These are phyloP conservation scores for Termitomyces sp. DNA, from an alignment of 768 basidiomycete genomes.

Conservation along the genomic window DNA sequence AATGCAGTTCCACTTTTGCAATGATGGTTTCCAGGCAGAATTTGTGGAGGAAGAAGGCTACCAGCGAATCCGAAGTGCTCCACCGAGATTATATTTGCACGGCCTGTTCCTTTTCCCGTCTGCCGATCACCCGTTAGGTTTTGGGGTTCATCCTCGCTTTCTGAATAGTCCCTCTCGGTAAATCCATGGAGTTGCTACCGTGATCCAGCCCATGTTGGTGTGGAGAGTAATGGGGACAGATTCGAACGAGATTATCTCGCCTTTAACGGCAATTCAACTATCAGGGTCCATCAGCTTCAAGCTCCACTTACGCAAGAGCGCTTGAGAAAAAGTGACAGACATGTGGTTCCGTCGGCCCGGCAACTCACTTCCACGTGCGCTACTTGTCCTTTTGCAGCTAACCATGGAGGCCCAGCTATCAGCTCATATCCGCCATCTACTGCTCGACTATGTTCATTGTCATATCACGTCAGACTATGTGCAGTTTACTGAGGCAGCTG, in stretches of 20 bases:
- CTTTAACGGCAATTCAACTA: too few species aligned
- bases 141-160: not conserved
- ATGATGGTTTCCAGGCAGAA: slow-evolving; percentile 9
- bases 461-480: slow-evolving; percentile 56
- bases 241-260: not conserved
- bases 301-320: not conserved
- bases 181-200: not conserved
- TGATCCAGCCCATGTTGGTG: not conserved
- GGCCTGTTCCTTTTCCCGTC: not conserved
- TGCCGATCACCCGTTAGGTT: not conserved
- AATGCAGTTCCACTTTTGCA: not conserved
- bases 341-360: not conserved
- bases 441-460: slow-evolving; percentile 46
- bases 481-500: slow-evolving; percentile 44
- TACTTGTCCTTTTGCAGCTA: not conserved
- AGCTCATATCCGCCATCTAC: slow-evolving; percentile 47
- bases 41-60: not conserved
- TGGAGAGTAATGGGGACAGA: not conserved
- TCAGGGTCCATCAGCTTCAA: not conserved
- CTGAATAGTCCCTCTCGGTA: not conserved
- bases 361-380: not conserved
- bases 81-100: not conserved
- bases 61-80: not conserved
- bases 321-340: not conserved
- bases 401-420: slow-evolving; percentile 22